These are phyloP conservation scores for Clavispora carvajalis DNA, from an alignment of 805 yeast genomes.

Conservation along the genomic window DNA sequence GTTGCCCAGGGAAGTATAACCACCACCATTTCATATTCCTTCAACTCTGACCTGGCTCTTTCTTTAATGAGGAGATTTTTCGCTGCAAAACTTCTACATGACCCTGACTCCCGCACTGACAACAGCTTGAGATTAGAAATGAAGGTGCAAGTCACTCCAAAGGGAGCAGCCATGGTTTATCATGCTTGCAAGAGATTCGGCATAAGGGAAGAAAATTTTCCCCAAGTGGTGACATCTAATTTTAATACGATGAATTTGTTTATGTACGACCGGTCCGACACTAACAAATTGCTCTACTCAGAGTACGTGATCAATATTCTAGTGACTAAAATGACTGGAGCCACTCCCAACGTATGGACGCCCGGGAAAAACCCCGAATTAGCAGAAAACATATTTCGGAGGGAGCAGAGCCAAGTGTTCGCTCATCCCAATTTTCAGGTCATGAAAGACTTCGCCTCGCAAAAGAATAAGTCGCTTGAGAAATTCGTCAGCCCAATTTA, in stretches of 20 bases:
- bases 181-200: constrained; percentile 57
- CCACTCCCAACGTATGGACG: constrained; percentile 64
- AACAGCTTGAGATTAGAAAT: constrained; percentile 19
- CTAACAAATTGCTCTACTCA: constrained; percentile 57
- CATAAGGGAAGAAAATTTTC: constrained; percentile 31
- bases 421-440: neutral
- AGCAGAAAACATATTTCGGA: constrained; percentile 3
- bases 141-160: constrained; percentile 74
- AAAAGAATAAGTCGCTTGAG: neutral
- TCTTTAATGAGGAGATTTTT: constrained; percentile 48
- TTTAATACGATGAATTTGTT: constrained; percentile 72
- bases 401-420: neutral
- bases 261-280: constrained; percentile 55
- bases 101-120: constrained; percentile 70
- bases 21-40: constrained; percentile 50
- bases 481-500: constrained; percentile 52
- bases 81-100: constrained; percentile 61
- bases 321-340: constrained; percentile 60
- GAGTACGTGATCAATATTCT: constrained; percentile 61
- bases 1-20: constrained; percentile 47
- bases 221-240: constrained; percentile 46
- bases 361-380: constrained; percentile 49
- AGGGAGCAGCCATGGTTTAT: constrained; percentile 71
- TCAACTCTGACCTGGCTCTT: constrained; percentile 43
- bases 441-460: constrained; percentile 1